phyloP scores from a whole-genome alignment of 179 eudicot genomes.

The Corrigiola litoralis region DNA sequence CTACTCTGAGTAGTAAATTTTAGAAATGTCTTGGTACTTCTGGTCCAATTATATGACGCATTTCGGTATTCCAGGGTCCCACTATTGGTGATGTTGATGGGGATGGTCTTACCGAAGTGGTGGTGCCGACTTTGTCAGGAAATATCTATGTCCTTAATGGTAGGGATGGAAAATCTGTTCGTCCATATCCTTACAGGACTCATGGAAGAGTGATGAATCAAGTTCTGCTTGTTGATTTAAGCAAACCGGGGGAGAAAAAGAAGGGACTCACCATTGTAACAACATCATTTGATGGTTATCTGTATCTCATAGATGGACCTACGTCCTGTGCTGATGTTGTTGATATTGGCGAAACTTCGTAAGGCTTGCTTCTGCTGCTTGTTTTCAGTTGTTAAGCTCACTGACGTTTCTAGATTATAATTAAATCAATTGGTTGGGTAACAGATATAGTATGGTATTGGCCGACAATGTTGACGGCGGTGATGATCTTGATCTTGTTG shows the following conservation, averaged over 20 bases:
- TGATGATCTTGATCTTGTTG: conserved; percentile 95
- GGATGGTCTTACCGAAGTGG: conserved; percentile 93
- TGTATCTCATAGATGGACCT: conserved; percentile 93
- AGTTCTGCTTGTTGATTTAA: conserved; percentile 88
- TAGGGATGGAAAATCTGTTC: conserved; percentile 72
- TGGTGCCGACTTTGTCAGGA: conserved; percentile 88
- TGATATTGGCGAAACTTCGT: conserved; percentile 99
- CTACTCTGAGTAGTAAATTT: background rate
- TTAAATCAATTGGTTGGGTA: conserved; percentile 3
- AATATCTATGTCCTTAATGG: conserved; percentile 91
- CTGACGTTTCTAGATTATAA: background rate
- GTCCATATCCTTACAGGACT: conserved; percentile 92
- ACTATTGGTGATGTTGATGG: conserved; percentile 95
- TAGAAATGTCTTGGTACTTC: background rate
- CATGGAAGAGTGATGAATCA: conserved; percentile 98
- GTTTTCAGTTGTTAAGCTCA: background rate
- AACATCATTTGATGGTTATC: conserved; percentile 94
- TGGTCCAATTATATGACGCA: conserved; percentile 1
- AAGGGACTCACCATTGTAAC: conserved; percentile 88
- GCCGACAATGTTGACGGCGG: conserved; percentile 99
- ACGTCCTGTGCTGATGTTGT: conserved; percentile 98
- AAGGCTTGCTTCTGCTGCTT: conserved; percentile 32
- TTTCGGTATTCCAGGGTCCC: conserved; percentile 54
- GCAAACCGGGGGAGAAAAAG: conserved; percentile 73
- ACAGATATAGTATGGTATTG: conserved; percentile 98